phyloP scores from a whole-genome alignment of 805 yeast species.

The Hanseniaspora guilliermondii region DNA sequence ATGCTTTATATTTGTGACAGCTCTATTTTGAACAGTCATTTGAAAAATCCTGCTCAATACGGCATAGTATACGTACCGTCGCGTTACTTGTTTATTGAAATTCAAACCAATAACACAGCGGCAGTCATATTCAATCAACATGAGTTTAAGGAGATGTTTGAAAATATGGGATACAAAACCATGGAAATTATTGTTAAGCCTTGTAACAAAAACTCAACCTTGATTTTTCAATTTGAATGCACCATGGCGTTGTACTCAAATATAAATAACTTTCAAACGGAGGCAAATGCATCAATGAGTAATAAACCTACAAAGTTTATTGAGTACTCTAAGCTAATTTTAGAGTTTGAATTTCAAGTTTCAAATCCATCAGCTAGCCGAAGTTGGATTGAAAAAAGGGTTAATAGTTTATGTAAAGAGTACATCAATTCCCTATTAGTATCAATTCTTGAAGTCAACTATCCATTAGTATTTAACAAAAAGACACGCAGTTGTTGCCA shows the following conservation, averaged over 20 bases:
- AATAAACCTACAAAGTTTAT: not conserved
- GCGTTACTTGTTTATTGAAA: not conserved
- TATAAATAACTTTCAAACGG: not conserved
- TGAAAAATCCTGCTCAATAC: not conserved
- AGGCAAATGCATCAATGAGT: not conserved
- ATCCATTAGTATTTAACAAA: constrained; percentile 27
- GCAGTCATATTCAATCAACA: not conserved
- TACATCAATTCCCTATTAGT: constrained; percentile 18
- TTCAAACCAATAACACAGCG: not conserved
- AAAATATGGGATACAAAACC: not conserved
- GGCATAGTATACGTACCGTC: not conserved
- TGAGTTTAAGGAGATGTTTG: not conserved
- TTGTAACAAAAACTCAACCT: not conserved
- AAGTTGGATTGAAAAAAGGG: not conserved
- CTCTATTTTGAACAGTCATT: not conserved
- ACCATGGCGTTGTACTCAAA: not conserved
- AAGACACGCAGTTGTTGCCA: constrained; percentile 19
- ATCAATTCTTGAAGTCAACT: constrained; percentile 27
- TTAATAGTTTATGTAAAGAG: not conserved
- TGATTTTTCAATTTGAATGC: constrained; percentile 1
- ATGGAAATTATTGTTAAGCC: not conserved
- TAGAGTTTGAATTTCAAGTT: not conserved
- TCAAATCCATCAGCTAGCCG: not conserved
- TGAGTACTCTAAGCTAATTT: not conserved
- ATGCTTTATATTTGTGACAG: not conserved